A percentile compares a stretch with the other conserved stretches of the same genome.
phyloP scores from a whole-genome alignment of 148 eudicot genomes.

The Vaccinium corymbosum region DNA sequence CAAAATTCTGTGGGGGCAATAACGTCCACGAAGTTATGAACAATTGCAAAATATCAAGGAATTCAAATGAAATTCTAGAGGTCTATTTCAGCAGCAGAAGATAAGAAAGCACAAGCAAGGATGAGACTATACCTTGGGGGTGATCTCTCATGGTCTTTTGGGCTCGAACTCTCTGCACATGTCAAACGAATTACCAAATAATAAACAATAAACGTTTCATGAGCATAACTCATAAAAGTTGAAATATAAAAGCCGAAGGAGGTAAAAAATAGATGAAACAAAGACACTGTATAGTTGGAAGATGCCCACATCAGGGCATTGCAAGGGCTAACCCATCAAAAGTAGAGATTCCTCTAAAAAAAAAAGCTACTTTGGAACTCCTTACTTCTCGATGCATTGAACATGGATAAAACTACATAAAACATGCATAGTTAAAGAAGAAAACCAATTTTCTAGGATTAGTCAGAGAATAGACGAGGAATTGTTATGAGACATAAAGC shows the following conservation, averaged over 20 bases:
- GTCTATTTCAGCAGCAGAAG: neutral
- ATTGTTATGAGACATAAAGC: neutral
- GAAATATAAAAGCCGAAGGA: conserved; percentile 1
- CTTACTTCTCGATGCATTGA: neutral
- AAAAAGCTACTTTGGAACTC: neutral
- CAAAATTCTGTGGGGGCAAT: neutral
- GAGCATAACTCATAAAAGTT: neutral
- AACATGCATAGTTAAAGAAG: conserved; percentile 2
- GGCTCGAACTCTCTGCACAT: conserved; percentile 38
- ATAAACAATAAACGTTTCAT: neutral
- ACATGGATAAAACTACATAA: neutral
- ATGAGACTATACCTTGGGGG: conserved; percentile 45
- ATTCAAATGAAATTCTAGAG: neutral
- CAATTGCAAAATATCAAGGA: neutral
- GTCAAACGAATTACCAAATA: conserved; percentile 10
- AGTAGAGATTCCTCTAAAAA: neutral
- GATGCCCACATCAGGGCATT: neutral
- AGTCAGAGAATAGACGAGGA: neutral
- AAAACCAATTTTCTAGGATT: neutral
- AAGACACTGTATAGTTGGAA: neutral
- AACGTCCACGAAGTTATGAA: neutral
- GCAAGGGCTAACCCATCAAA: neutral
- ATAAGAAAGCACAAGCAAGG: conserved; percentile 3
- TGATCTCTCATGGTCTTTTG: conserved; percentile 41
- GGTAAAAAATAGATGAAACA: neutral